Conservation (phyloP, 352 stramenopile genomes). For the Saprolegnia parasitica region DNA sequence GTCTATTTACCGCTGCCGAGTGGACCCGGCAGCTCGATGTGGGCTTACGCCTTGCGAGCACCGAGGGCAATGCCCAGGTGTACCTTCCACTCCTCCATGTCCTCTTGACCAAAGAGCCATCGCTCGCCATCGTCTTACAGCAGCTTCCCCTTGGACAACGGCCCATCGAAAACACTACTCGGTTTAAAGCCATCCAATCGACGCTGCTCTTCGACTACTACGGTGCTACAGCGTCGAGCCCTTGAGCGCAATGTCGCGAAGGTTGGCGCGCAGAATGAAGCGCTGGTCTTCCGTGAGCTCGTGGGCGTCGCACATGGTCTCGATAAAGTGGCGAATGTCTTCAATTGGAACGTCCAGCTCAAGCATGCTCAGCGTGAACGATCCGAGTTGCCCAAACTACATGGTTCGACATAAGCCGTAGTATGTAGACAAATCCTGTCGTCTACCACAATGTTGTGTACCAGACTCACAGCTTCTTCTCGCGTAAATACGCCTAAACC, state of each 20-base stretch:
- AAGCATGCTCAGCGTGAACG: slow-evolving; percentile 84
- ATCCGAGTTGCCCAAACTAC: slow-evolving; percentile 70
- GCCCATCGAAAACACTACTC: neutral
- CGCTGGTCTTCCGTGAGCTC: slow-evolving; percentile 83
- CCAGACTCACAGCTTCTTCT: slow-evolving; percentile 72
- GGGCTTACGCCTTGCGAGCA: too few relatives aligned
- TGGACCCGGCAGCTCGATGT: too few relatives aligned
- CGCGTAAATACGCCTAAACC: slow-evolving; percentile 48
- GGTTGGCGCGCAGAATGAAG: slow-evolving; percentile 71
- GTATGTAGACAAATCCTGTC: too few relatives aligned
- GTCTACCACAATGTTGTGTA: slow-evolving; percentile 74
- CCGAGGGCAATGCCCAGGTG: too few relatives aligned
- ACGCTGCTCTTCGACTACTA: slow-evolving; percentile 4
- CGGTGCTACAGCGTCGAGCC: neutral
- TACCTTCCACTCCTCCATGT: neutral
- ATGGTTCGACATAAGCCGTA: neutral
- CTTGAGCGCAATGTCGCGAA: slow-evolving; percentile 53
- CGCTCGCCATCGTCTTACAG: neutral
- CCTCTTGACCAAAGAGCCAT: neutral
- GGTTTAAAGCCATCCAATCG: neutral
- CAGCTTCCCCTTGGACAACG: neutral
- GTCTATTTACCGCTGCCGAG: too few relatives aligned
- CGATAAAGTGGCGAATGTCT: slow-evolving; percentile 81
- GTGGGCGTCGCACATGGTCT: slow-evolving; percentile 83
- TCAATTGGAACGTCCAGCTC: slow-evolving; percentile 74